Percentiles rank a stretch among this genome's conserved stretches.
Conservation (phyloP, 2,329 filamentous ascomycete species). For the Penicillium sp. region DNA sequence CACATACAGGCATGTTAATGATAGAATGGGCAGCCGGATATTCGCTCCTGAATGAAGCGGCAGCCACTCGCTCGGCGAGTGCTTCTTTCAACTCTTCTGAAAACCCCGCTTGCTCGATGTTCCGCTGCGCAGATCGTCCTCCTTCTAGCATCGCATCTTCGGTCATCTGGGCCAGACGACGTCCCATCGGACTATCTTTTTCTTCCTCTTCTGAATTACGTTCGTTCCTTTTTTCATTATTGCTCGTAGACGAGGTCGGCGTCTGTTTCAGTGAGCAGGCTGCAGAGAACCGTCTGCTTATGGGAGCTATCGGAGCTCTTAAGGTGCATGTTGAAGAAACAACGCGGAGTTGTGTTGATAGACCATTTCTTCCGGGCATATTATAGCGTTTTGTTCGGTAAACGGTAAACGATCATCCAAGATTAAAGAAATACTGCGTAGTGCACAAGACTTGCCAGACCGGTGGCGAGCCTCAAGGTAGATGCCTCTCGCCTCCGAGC, state of each 20-base stretch:
- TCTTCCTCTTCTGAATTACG: constrained; percentile 29
- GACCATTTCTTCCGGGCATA: constrained; percentile 25
- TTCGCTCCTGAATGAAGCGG: constrained; percentile 53
- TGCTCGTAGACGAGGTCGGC: constrained; percentile 13
- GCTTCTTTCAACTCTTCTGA: constrained; percentile 57
- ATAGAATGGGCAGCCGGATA: constrained; percentile 54
- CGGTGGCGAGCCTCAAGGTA: constrained; percentile 11
- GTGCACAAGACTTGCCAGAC: neutral
- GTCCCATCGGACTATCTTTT: constrained; percentile 54
- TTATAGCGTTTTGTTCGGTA: neutral
- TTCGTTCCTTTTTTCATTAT: constrained; percentile 15
- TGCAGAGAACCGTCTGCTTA: constrained; percentile 23
- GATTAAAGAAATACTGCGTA: neutral
- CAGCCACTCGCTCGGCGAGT: constrained; percentile 57
- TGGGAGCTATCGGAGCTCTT: constrained; percentile 12
- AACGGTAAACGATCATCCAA: too few relatives aligned
- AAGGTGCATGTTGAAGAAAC: constrained; percentile 14
- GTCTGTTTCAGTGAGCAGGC: constrained; percentile 24
- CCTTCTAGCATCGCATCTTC: constrained; percentile 56
- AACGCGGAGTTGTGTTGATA: constrained; percentile 16
- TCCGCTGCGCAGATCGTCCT: constrained; percentile 53
- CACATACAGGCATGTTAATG: constrained; percentile 49
- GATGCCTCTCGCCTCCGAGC: neutral
- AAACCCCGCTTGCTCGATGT: constrained; percentile 60
- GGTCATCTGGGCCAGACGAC: constrained; percentile 57